Conservation (phyloP, 495 filamentous ascomycete genomes). For the Aspergillus steynii region DNA sequence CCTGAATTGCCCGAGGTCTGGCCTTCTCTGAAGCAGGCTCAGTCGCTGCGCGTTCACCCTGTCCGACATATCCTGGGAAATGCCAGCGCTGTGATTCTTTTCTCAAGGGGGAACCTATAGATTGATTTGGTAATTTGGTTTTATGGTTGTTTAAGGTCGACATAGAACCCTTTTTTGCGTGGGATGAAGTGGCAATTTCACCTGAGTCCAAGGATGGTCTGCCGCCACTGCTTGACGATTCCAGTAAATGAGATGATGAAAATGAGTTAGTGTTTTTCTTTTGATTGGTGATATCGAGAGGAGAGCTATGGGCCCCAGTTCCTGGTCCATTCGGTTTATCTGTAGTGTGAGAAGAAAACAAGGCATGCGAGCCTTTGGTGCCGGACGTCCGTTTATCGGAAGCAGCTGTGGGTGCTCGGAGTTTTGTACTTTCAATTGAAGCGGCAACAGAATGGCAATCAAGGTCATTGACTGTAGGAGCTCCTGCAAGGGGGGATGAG, state of each 20-base stretch:
- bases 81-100: background rate
- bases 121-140: background rate
- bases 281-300: background rate
- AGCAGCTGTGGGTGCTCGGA: background rate
- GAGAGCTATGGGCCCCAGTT: background rate
- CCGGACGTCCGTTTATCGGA: background rate
- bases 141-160: background rate
- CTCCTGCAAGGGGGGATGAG: conserved; percentile 36
- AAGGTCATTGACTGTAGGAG: conserved; percentile 18
- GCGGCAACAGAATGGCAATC: background rate
- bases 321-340: background rate
- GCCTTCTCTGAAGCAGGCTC: background rate
- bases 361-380: background rate
- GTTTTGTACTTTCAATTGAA: background rate
- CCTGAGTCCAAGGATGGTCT: background rate
- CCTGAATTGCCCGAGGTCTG: background rate
- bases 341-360: background rate
- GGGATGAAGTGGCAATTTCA: background rate
- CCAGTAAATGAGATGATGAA: background rate
- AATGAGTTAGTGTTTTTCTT: background rate
- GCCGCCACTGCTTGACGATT: background rate
- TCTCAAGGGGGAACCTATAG: background rate
- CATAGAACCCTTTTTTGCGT: background rate
- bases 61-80: background rate
- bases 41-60: background rate